Percentiles rank a stretch among this genome's conserved stretches.
Evolutionary conservation across 2,329 filamentous ascomycete genomes (phyloP).

Genomic region (Hypoxylon sp.): DNA sequence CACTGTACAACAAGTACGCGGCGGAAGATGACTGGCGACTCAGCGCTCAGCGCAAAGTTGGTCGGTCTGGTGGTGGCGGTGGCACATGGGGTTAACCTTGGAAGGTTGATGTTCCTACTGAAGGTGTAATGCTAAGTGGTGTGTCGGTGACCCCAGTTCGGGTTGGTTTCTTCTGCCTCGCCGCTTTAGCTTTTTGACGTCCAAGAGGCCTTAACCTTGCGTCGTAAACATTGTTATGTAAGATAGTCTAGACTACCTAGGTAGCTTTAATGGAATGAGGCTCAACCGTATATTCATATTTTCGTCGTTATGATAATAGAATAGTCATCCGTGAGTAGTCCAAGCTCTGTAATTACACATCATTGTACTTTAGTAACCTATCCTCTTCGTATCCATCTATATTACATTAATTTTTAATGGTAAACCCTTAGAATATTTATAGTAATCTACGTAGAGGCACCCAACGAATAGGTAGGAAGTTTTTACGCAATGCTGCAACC

Average conservation of each 20-base stretch:
- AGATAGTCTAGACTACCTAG: neutral
- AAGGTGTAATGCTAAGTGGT: neutral
- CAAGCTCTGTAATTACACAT: neutral
- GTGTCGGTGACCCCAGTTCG: too few species aligned
- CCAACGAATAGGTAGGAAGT: neutral
- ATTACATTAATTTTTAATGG: neutral
- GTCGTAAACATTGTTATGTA: neutral
- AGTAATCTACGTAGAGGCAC: neutral
- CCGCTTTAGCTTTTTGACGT: neutral
- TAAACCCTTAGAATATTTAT: neutral
- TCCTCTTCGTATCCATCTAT: neutral
- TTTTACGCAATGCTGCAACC: neutral
- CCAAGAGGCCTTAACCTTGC: neutral
- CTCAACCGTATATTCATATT: neutral
- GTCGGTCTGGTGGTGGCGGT: conserved; percentile 85
- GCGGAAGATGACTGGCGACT: conserved; percentile 96
- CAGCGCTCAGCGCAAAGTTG: conserved; percentile 87
- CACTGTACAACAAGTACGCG: conserved; percentile 92
- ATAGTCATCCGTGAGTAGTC: neutral
- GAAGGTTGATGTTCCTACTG: neutral
- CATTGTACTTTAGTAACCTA: neutral
- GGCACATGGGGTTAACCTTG: conserved; percentile 86
- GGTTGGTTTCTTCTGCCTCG: neutral
- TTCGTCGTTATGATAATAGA: neutral
- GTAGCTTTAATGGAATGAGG: neutral